phyloP scores from a whole-genome alignment of 208 protist species.

The Entamoeba invadens region DNA sequence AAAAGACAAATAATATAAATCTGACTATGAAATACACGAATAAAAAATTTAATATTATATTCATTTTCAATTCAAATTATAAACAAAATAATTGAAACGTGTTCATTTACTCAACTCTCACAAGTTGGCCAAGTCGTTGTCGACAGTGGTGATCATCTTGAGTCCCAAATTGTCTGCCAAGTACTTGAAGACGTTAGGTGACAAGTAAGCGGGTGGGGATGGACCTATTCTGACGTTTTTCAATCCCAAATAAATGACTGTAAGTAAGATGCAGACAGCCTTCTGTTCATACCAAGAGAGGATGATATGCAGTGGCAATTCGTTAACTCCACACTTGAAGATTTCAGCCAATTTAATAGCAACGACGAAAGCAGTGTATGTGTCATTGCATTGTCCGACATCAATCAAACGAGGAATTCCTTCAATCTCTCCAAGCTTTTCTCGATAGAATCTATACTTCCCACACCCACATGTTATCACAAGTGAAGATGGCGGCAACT shows the following conservation, averaged over 20 bases:
- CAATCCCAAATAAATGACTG: constrained; percentile 50
- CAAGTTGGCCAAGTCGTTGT: background rate
- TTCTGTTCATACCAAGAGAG: constrained; percentile 70
- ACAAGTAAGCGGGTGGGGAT: constrained; percentile 51
- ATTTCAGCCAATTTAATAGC: constrained; percentile 41
- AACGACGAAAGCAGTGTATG: constrained; percentile 51
- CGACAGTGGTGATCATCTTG: background rate
- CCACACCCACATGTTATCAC: constrained; percentile 60
- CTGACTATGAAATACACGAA: too few relatives aligned
- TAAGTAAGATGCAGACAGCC: constrained; percentile 54
- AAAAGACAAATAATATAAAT: too few relatives aligned
- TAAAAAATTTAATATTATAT: too few relatives aligned
- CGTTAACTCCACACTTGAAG: constrained; percentile 30
- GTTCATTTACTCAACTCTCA: too few relatives aligned
- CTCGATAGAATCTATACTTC: constrained; percentile 52
- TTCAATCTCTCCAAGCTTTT: constrained; percentile 36
- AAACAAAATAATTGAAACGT: too few relatives aligned
- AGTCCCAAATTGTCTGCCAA: constrained; percentile 49
- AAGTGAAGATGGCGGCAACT: constrained; percentile 30
- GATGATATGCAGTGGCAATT: constrained; percentile 46
- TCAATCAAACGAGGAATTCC: constrained; percentile 61
- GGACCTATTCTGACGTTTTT: constrained; percentile 57
- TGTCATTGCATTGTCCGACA: constrained; percentile 66
- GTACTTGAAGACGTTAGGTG: constrained; percentile 41
- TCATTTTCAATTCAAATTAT: too few relatives aligned